Evolutionary conservation across 148 eudicot genomes (phyloP), one percentile per base, ranked within the genome.

Genomic region (Pouteria glomerata): DNA sequence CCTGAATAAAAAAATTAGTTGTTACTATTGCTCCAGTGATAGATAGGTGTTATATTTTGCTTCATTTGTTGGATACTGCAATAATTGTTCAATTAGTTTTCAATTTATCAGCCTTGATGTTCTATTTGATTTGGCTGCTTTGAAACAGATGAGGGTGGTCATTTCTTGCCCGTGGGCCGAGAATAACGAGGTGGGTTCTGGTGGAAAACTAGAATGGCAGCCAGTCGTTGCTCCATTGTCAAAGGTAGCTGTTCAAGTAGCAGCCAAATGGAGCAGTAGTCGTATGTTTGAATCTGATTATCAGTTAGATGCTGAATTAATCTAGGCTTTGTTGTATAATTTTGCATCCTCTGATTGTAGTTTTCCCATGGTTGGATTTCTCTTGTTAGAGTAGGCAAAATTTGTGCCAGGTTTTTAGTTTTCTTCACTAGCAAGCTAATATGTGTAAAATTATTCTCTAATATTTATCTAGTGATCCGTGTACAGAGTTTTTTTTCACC

Each of bases 151-250:
- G 84, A 77, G 55, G 75, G 78, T 66, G 80, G 78, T 21, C 82
- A 27, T 29, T 84, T 84, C 74, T 60, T 81, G 66, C 80, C 79
- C 48, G 57, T 83, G 82, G 76, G 79, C 47, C 34, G 79, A 41
- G 73, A 74, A 74, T 79, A 55, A 58, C 12, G 50, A 56, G 4
- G 18, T 35, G 42, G 55, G 57, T 33, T 71, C 18, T 65, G 52
- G 39, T 35, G 41, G 41, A 10, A 51, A 47, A 23, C 41, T 59
- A 39, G 67, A 55, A 30, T 8, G 24, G 68, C 61, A 19, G 59
- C 26, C 21, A 18, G n/a, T n/a, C n/a, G n/a, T n/a, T n/a, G n/a
- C n/a, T n/a, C n/a, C n/a, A n/a, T n/a, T n/a, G n/a, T n/a, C 14
- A n/a, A 64, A 5, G 16, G 24, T 45, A n/a, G 33, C 3, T 23